Percentiles rank a stretch among this genome's conserved stretches.
Evolutionary conservation across 2,329 filamentous ascomycete species (phyloP).

Genomic region (Pestalotiopsis fici): DNA sequence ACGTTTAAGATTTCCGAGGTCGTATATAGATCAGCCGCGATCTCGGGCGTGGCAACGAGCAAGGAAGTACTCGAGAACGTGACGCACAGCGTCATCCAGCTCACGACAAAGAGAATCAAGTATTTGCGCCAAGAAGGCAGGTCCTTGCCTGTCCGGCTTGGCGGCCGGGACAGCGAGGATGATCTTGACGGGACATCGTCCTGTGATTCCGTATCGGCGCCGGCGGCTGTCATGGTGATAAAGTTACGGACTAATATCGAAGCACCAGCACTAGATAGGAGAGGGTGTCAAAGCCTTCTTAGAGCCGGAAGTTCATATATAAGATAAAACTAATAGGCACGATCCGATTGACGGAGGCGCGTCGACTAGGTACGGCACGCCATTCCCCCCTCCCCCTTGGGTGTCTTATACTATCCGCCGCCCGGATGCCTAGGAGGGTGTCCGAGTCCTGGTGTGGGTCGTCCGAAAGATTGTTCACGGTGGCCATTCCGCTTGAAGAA

Average conservation of each 20-base stretch:
- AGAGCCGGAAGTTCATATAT: background rate
- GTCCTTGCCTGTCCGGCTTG: background rate
- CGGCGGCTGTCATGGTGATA: background rate
- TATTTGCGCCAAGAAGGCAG: conserved; percentile 18
- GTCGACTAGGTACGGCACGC: background rate
- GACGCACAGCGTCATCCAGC: conserved; percentile 20
- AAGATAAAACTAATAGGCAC: background rate
- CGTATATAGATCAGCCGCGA: conserved; percentile 6
- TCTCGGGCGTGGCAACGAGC: conserved; percentile 6
- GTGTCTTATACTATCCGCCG: background rate
- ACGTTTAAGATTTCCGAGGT: conserved; percentile 30
- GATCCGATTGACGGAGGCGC: background rate
- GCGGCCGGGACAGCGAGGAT: background rate
- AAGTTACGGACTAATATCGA: background rate
- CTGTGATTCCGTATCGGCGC: background rate
- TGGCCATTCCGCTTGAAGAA: conserved; percentile 1
- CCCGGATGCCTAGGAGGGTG: background rate
- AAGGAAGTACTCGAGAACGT: conserved; percentile 7
- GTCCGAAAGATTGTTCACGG: background rate
- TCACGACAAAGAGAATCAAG: conserved; percentile 17
- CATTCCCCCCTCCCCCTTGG: background rate
- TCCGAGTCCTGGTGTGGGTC: background rate
- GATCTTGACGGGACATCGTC: background rate
- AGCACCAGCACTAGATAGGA: background rate
- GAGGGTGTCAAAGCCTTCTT: background rate